Conservation (phyloP, 805 yeast species). For the Suhomyces kilbournensis region DNA sequence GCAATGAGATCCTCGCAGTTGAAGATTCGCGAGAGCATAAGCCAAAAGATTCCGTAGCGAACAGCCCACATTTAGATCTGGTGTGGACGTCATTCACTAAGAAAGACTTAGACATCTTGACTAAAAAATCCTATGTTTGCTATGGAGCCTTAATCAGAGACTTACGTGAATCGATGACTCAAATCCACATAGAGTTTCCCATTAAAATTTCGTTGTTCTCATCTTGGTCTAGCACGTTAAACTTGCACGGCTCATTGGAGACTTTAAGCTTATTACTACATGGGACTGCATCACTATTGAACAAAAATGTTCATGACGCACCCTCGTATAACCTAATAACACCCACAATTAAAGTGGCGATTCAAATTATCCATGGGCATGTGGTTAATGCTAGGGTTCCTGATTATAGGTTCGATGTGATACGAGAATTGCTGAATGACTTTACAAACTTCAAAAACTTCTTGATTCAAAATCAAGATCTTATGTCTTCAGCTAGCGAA, state of each 20-base stretch:
- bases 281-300: constrained; percentile 33
- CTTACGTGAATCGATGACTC: constrained; percentile 29
- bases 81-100: constrained; percentile 24
- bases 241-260: constrained; percentile 29
- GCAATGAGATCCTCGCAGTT: constrained; percentile 9
- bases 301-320: constrained; percentile 23
- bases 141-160: constrained; percentile 36
- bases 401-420: constrained; percentile 31
- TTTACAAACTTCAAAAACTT: constrained; percentile 26
- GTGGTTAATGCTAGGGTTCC: constrained; percentile 25
- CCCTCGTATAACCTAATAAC: constrained; percentile 14
- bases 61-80: constrained; percentile 2
- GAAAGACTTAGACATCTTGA: constrained; percentile 27
- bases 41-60: not conserved
- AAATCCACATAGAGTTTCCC: constrained; percentile 33
- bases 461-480: constrained; percentile 10
- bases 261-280: constrained; percentile 31
- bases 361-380: constrained; percentile 22
- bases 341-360: constrained; percentile 17
- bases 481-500: constrained; percentile 6
- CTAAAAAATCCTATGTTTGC: constrained; percentile 28
- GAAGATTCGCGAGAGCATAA: constrained; percentile 4
- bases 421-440: constrained; percentile 23
- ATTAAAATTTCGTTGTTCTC: constrained; percentile 36
- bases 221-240: constrained; percentile 34